Percentiles rank a stretch among this genome's conserved stretches.
These are phyloP conservation scores for Tardiomyces depauwii DNA, from an alignment of 1,139 yeast species.

Conservation along the genomic window DNA sequence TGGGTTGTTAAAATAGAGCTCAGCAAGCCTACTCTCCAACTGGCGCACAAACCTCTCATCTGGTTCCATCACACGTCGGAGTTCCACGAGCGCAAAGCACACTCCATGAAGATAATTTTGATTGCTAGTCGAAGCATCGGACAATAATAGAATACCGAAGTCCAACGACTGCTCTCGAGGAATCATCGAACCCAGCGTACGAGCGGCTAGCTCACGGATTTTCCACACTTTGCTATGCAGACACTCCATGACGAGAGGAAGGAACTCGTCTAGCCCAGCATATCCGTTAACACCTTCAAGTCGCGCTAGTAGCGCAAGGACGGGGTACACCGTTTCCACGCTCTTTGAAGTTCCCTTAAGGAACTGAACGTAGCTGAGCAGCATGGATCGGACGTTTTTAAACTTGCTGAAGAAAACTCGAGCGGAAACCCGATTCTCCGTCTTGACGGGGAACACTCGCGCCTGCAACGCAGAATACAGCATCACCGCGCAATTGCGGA, in stretches of 20 bases:
- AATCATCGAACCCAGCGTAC: conserved; percentile 45
- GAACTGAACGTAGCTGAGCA: conserved; percentile 32
- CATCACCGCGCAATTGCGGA: conserved; percentile 90
- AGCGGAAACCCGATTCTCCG: conserved; percentile 27
- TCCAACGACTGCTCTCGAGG: conserved; percentile 1
- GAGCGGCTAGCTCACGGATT: conserved; percentile 75
- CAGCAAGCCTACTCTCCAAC: not conserved
- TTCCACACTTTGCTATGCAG: conserved; percentile 58
- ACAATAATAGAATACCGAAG: conserved; percentile 1
- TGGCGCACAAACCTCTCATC: not conserved
- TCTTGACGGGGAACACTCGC: conserved; percentile 59
- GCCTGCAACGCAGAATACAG: conserved; percentile 74
- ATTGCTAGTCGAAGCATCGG: not conserved
- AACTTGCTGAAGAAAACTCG: conserved; percentile 58
- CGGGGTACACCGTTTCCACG: conserved; percentile 61
- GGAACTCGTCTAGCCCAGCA: conserved; percentile 40
- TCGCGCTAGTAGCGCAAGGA: conserved; percentile 58
- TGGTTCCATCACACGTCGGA: not conserved
- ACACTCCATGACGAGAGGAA: conserved; percentile 35
- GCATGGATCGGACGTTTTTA: conserved; percentile 37
- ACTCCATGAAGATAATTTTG: conserved; percentile 14
- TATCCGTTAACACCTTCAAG: conserved; percentile 49
- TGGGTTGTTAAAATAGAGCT: conserved; percentile 3
- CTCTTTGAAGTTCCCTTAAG: conserved; percentile 6
- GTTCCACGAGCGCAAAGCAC: conserved; percentile 8